These are phyloP conservation scores for Xylariaceae sp. DNA, from an alignment of 2,329 filamentous ascomycete genomes.

Conservation along the genomic window DNA sequence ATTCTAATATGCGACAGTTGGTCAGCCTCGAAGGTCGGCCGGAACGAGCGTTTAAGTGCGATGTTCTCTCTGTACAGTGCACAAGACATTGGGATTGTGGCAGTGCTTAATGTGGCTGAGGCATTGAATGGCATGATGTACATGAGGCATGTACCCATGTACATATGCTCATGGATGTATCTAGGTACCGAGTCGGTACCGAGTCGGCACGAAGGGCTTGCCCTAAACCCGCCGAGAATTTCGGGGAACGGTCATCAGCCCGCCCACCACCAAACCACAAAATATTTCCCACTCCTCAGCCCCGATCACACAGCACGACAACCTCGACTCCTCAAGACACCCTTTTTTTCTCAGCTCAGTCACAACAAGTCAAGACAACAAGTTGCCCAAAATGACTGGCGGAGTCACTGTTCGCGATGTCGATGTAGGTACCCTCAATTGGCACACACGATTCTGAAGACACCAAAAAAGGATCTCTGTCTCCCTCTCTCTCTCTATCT, in stretches of 20 bases:
- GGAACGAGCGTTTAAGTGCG: too few relatives aligned
- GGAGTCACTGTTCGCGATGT: conserved; percentile 84
- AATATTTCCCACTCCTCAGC: conserved; percentile 7
- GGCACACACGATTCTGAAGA: conserved; percentile 28
- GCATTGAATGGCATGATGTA: too few relatives aligned
- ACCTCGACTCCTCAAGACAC: conserved; percentile 8
- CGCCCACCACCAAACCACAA: conserved; percentile 21
- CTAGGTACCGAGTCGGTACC: too few relatives aligned
- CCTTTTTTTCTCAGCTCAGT: not conserved
- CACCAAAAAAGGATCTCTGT: conserved; percentile 3
- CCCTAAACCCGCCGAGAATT: conserved; percentile 22
- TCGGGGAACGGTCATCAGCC: not conserved
- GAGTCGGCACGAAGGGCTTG: conserved; percentile 1
- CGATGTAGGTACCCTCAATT: conserved; percentile 63
- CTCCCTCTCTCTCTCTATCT: not conserved
- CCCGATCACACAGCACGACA: conserved; percentile 12
- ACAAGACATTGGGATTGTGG: too few relatives aligned
- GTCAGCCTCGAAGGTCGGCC: too few relatives aligned
- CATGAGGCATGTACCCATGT: too few relatives aligned
- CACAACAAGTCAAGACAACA: conserved; percentile 6
- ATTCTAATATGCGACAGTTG: too few relatives aligned
- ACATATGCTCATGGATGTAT: too few relatives aligned
- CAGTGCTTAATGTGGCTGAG: too few relatives aligned
- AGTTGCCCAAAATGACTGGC: conserved; percentile 75
- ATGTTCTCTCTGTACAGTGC: too few relatives aligned